Conservation (phyloP, 495 filamentous ascomycete species). For the Trichoderma gamsii region DNA sequence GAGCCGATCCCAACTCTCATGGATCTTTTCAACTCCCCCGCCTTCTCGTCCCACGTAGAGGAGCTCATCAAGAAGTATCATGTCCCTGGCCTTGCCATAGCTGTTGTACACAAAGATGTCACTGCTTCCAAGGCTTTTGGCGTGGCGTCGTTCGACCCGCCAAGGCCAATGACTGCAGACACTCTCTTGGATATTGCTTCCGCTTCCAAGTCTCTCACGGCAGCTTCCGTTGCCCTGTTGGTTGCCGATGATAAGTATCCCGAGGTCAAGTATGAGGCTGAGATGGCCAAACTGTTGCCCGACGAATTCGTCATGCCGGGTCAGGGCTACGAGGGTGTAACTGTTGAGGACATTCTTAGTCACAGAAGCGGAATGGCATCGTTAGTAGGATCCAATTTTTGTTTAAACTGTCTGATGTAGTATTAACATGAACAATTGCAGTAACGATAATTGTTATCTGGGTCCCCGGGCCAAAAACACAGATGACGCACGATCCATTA, state of each 20-base stretch:
- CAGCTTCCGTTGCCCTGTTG: constrained; percentile 41
- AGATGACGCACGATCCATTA: not conserved
- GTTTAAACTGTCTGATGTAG: not conserved
- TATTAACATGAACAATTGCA: not conserved
- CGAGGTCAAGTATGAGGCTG: constrained; percentile 42
- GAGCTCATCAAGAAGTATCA: constrained; percentile 19
- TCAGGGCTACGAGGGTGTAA: constrained; percentile 33
- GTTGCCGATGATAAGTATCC: constrained; percentile 33
- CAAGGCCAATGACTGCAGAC: constrained; percentile 28
- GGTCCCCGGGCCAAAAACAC: not conserved
- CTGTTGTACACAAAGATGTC: constrained; percentile 36
- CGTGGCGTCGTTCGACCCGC: constrained; percentile 23
- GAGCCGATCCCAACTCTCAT: not conserved
- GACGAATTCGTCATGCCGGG: constrained; percentile 49
- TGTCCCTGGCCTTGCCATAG: constrained; percentile 43
- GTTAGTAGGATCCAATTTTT: not conserved
- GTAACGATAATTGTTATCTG: not conserved
- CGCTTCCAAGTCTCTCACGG: constrained; percentile 51
- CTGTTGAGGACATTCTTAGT: constrained; percentile 30
- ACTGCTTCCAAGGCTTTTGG: constrained; percentile 25
- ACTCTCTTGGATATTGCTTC: constrained; percentile 34
- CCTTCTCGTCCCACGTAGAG: not conserved
- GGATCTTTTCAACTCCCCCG: not conserved
- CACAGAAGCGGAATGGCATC: not conserved
- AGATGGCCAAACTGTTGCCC: constrained; percentile 41